Base-by-base conservation (phyloP, 345 rosid genomes). In the Euphorbia peplus region DNA sequence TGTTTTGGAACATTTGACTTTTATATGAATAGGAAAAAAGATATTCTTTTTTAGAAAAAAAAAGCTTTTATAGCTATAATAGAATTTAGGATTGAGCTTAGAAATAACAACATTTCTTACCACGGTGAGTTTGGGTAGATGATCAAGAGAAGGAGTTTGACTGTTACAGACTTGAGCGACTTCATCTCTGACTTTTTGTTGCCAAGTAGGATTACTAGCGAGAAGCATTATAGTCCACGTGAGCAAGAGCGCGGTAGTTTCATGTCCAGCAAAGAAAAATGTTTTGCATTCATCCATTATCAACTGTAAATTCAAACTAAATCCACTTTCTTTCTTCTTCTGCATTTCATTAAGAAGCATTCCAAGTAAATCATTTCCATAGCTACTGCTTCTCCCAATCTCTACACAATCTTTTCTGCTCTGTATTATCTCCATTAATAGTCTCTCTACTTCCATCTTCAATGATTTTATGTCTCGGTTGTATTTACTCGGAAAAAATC, bases 261-360 rank as follows among this genome's bases (percentile, higher is more conserved):
- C 99, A 63, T 95, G 98, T 41, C 99, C 99, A 5, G 97, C 93
- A 61, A 95, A 95, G 82, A 91, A 91, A 82, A 95, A 91, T 30
- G 99, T 95, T 57, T 95, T 95, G 85, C 96, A 90, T 61, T 91
- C 97, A 60, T 95, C 99, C 99, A 95, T 91, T 42, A 95, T 86
- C 79, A 91, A 46, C 70, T 91, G 99, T n/a, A 86, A 69, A 67
- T 85, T 84, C 48, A 85, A 57, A 56, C 76, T 74, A 46, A 80
- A 80, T 3, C 82, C 84, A 57, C 75, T 75, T 52, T 70, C 24
- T 51, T 48, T 76, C 65, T 83, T 81, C 9, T 78, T 85, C 48
- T 87, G 85, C 93, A 86, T 88, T 55, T 90, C 96, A 65, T 86
- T 80, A 11, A 95, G 79, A 37, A 95, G 75, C 77, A 88, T 83